Evolutionary conservation across 2,329 filamentous ascomycete species (phyloP), one percentile per base, ranked within the genome.

Genomic region (Fusarium coicis): DNA sequence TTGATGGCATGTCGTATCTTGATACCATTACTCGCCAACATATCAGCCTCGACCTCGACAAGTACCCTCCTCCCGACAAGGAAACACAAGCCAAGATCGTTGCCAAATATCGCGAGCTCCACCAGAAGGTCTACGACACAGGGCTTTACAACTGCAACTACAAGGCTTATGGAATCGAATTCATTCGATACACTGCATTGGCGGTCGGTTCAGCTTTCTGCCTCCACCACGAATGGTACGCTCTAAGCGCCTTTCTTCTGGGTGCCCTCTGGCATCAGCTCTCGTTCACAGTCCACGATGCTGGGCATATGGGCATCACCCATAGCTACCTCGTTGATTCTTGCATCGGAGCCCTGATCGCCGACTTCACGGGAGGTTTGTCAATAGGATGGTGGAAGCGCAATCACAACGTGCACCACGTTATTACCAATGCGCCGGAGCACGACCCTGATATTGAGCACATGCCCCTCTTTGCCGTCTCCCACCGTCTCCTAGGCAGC

Each of bases 311-410:
- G 93, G 96, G 94, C 74, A 97, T 99, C 77, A 99, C 96, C 5
- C 96, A 98, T 82, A 87, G 92, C 80, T 98, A 96, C 80, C 91
- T 93, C 55, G 83, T 90, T 42, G 96, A 99, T 81, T 93, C 92
- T 4, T 87, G 93, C 54, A 94, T 99, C 70, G 96, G 94, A 54
- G 97, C 98, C 79, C 84, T 97, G 73, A 93, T 98, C 77, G 95
- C 95, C 59, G 93, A 97, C 80, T 98, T 93, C 77, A 85, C 96
- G 26, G 96, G 96, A 42, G 96, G 96, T 0, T 84, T 99, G 39
- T 97, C 94, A 32, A 84, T 97, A 60, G 94, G 96, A 49, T 99
- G 96, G 96, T 99, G 96, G 96, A 98, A 98, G 83, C 89, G 91
- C 70, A 98, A 91, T 80, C 96, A 98, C 83, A 98, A 98, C 79